Base-by-base conservation (phyloP, 345 rosid genomes). In the Arabidopsis suecica region DNA sequence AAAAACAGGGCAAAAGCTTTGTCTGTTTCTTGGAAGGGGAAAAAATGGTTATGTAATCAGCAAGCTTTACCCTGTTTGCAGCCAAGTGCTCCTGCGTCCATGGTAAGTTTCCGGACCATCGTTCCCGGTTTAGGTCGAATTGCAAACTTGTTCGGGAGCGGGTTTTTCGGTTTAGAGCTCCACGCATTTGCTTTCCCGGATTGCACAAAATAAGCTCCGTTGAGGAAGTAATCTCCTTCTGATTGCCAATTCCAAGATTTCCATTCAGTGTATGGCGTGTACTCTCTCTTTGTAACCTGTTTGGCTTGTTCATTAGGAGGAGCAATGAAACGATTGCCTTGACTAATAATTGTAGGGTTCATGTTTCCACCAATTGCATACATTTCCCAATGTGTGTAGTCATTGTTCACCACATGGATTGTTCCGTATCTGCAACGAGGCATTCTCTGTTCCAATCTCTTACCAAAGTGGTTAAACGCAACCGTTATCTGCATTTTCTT, bases 251-350 rank as follows among this genome's bases (percentile, higher is more conserved):
- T 71, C 96, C 98, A 88, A 0, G 28, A 3, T 71, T 77, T 82
- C 98, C 98, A 89, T 23, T 38, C 81, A 6, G 50, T 8, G 14
- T 58, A 66, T 3, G 84, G 25, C 1, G 88, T 71, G 68, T 76
- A 78, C 40, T 84, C 82, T 69, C 93, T 85, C 79, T 89, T 84
- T 12, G 90, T 84, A 14, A 91, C 79, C 84, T 87, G 82, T 55
- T 86, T 86, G 9, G 85, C 79, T 32, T 6, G 8, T 5, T 11
- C 9, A 25, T 86, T 74, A 4, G 81, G 81, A 7, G 93, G 92
- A 63, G 97, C 97, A 14, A 83, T 81, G 86, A 84, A 91, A n/a
- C 97, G 83, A 36, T 91, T 91, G n/a, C n/a, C n/a, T n/a, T n/a
- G n/a, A n/a, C n/a, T n/a, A n/a, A n/a, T n/a, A n/a, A n/a, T n/a